Conservation (phyloP, 306 rosid genomes). For the Begonia fuchsioides region DNA sequence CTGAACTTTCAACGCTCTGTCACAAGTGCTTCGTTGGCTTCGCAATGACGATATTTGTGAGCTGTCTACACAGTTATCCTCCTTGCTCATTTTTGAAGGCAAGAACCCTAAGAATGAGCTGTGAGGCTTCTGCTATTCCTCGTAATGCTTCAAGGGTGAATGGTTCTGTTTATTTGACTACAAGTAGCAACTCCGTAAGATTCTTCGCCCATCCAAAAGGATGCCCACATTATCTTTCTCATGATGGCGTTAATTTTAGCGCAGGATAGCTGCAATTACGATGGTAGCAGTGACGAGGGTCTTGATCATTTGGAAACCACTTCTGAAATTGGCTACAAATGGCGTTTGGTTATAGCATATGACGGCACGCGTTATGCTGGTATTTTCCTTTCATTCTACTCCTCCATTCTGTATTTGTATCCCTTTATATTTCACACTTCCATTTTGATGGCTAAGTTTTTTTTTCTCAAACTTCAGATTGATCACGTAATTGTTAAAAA, state of each 20-base stretch:
- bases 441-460: not conserved
- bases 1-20: no score
- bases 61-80: not conserved
- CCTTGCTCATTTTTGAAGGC: not conserved
- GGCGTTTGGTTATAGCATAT: slow-evolving; percentile 74
- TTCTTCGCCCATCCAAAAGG: no score
- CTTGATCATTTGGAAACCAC: slow-evolving; percentile 7
- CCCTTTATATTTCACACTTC: not conserved
- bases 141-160: not conserved
- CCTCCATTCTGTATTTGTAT: not conserved
- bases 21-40: no score
- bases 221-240: no score
- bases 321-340: slow-evolving; percentile 29
- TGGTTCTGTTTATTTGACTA: not conserved
- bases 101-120: slow-evolving; percentile 2
- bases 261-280: slow-evolving; percentile 2
- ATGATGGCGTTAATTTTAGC: not conserved
- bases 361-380: slow-evolving; percentile 81
- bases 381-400: slow-evolving; percentile 4
- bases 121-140: not conserved
- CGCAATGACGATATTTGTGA: not conserved
- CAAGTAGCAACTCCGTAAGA: slow-evolving; percentile 3
- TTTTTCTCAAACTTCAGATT: no score
- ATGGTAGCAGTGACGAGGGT: slow-evolving; percentile 13
- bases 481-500: no score